Percentiles rank a stretch among this genome's conserved stretches.
Evolutionary conservation across 305 asterid genomes (phyloP).

Genomic region (Ajuga reptans): DNA sequence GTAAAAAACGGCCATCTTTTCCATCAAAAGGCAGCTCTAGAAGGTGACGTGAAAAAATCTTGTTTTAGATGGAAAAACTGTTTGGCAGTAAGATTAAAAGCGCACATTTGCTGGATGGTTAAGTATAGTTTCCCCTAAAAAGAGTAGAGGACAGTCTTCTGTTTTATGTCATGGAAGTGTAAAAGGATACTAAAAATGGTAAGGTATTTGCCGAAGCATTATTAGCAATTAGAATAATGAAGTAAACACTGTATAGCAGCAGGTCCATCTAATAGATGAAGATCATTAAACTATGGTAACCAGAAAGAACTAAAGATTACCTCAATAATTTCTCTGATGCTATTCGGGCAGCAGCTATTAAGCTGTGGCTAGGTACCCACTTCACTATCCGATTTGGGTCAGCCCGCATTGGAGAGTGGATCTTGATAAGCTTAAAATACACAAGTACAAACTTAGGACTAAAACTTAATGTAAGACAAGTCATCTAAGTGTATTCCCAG

Average conservation of each 20-base stretch:
- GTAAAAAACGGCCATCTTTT: no score
- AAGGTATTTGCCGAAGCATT: neutral
- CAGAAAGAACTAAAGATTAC: constrained; percentile 27
- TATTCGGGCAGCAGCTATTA: constrained; percentile 67
- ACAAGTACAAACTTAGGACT: constrained; percentile 10
- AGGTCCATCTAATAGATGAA: no score
- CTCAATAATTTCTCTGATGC: constrained; percentile 79
- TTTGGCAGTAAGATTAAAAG: no score
- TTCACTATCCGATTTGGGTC: constrained; percentile 77
- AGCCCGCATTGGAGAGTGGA: constrained; percentile 95
- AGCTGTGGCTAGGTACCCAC: constrained; percentile 66
- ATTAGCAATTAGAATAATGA: neutral
- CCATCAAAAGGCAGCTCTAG: no score
- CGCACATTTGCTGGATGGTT: no score
- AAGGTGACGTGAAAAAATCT: no score
- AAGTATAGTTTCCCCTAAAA: neutral
- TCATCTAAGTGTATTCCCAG: neutral
- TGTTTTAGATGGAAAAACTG: no score
- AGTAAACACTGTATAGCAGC: no score
- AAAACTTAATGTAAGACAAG: neutral
- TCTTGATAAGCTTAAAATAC: constrained; percentile 63
- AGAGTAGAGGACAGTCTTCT: neutral
- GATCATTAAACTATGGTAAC: neutral
- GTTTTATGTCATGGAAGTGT: neutral
- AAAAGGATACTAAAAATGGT: neutral